A percentile compares a stretch with the other conserved stretches of the same genome.
phyloP scores from a whole-genome alignment of 31 red algal genomes.

The Odonthalia washingtoniensis region DNA sequence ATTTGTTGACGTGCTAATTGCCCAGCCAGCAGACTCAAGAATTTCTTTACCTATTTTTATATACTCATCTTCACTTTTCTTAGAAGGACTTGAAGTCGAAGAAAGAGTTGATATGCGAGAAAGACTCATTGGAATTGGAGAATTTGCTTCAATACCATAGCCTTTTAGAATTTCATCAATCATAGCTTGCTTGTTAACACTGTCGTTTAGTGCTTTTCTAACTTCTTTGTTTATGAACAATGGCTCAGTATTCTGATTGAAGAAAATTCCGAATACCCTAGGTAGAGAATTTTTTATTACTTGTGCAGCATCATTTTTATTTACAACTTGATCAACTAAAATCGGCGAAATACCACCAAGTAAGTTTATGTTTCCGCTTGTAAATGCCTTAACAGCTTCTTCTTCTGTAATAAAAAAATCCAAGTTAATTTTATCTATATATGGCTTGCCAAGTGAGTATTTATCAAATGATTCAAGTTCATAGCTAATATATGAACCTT shows the following conservation, averaged over 20 bases:
- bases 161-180: background rate
- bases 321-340: background rate
- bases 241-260: background rate
- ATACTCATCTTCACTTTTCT: slow-evolving; percentile 8
- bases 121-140: background rate
- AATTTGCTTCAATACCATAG: background rate
- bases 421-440: slow-evolving; percentile 12
- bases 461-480: background rate
- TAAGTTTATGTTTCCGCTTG: background rate
- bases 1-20: background rate
- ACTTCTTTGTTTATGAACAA: slow-evolving; percentile 1
- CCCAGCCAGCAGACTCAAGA: background rate
- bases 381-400: slow-evolving; percentile 1
- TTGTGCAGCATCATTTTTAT: background rate
- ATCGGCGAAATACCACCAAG: background rate
- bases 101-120: background rate
- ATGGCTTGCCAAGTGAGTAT: slow-evolving; percentile 13
- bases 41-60: slow-evolving; percentile 1
- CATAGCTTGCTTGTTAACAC: background rate
- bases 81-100: background rate
- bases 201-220: background rate
- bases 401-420: slow-evolving; percentile 7
- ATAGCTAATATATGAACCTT: slow-evolving; percentile 5
- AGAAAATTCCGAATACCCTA: slow-evolving; percentile 6
- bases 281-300: slow-evolving; percentile 17